A percentile compares a stretch with the other conserved stretches of the same genome.
Evolutionary conservation across 2,329 filamentous ascomycete species (phyloP).

Genomic region (Westerdykella ornata): DNA sequence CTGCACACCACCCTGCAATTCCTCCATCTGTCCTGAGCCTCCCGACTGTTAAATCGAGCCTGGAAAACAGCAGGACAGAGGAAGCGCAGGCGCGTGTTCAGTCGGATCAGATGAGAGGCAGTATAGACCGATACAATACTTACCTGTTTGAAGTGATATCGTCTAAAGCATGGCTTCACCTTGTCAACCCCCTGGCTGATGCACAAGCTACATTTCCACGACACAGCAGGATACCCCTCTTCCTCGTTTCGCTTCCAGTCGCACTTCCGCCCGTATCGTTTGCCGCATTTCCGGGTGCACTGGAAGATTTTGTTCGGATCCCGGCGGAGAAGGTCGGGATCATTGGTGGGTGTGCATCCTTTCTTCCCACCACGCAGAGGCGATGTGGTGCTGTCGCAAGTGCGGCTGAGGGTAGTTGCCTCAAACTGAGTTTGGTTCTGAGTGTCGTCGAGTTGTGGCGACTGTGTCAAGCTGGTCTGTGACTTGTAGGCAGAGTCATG

Average conservation of each 20-base stretch:
- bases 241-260: constrained; percentile 38
- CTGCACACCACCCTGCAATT: no score
- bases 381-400: constrained; percentile 6
- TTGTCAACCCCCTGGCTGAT: constrained; percentile 26
- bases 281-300: constrained; percentile 35
- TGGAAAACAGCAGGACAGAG: no score
- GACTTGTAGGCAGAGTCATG: constrained; percentile 36
- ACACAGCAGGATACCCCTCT: constrained; percentile 33
- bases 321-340: constrained; percentile 22
- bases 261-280: constrained; percentile 34
- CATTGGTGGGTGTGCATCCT: constrained; percentile 30
- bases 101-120: background rate
- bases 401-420: constrained; percentile 13
- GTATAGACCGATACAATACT: constrained; percentile 1
- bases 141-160: constrained; percentile 33
- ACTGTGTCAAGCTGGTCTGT: constrained; percentile 26
- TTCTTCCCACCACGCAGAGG: constrained; percentile 28
- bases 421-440: constrained; percentile 3
- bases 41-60: no score
- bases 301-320: constrained; percentile 35
- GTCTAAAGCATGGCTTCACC: constrained; percentile 33
- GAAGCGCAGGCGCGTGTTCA: no score
- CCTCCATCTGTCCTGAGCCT: no score
- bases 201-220: constrained; percentile 32
- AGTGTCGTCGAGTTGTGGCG: constrained; percentile 14